These are phyloP conservation scores for Fonsecaea erecta DNA, from an alignment of 2,329 filamentous ascomycete genomes.

Conservation along the genomic window DNA sequence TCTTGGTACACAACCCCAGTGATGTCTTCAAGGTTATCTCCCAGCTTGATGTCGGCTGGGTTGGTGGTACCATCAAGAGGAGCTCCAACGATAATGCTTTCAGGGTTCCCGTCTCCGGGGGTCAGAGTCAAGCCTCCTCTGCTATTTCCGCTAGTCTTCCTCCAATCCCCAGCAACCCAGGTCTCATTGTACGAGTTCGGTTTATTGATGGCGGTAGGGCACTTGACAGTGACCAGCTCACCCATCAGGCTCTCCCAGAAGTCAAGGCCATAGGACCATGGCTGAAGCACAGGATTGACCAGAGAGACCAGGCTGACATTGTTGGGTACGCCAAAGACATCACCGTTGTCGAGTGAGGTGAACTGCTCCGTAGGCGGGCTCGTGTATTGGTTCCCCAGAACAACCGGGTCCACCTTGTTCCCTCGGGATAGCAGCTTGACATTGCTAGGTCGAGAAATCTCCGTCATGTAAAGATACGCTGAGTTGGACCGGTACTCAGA, in stretches of 20 bases:
- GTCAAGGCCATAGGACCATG: conserved; percentile 67
- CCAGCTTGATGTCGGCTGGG: conserved; percentile 64
- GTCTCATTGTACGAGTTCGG: conserved; percentile 70
- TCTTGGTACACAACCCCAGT: conserved; percentile 70
- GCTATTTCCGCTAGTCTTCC: conserved; percentile 64
- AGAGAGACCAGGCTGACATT: conserved; percentile 62
- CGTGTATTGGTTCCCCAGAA: conserved; percentile 63
- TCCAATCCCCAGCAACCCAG: conserved; percentile 71
- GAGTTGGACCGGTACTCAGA: conserved; percentile 62
- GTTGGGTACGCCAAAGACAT: conserved; percentile 69
- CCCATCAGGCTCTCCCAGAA: conserved; percentile 74
- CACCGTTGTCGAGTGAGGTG: conserved; percentile 66
- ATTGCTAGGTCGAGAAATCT: conserved; percentile 63
- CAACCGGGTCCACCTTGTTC: conserved; percentile 60
- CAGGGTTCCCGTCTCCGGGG: conserved; percentile 69
- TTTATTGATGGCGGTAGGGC: conserved; percentile 61
- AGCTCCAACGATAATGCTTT: conserved; percentile 67
- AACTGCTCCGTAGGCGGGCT: conserved; percentile 66
- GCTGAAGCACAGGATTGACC: conserved; percentile 65
- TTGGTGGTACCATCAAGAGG: conserved; percentile 70
- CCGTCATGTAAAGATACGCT: conserved; percentile 67
- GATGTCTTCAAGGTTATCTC: conserved; percentile 67
- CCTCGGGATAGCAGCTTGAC: conserved; percentile 59
- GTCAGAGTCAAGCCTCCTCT: conserved; percentile 69
- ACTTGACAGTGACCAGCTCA: conserved; percentile 68